Base-by-base conservation (phyloP, 208 protist genomes). In the Porcisia deanei region DNA sequence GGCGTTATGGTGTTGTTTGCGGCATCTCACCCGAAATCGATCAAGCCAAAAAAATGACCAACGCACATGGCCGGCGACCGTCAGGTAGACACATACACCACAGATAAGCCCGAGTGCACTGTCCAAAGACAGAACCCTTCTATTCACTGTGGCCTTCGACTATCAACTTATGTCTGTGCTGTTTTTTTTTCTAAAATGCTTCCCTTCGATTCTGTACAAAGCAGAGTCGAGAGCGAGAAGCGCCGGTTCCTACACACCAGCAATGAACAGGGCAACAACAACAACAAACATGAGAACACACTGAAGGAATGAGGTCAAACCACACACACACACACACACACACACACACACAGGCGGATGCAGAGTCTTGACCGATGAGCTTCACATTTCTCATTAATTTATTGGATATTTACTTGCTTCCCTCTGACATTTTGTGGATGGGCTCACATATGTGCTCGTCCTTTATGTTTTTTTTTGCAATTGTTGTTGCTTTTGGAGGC, bases 191-290 rank as follows among this genome's bases (percentile, higher is more conserved):
- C 30, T 52, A 12, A 52, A 52, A 52, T 5, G 47, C 47, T 12
- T 14, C 0, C 8, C 10, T 52, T 5, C 8, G 47, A 52, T 52
- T 12, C 47, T 52, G 5, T 5, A 52, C 47, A 52, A 52, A 5
- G 10, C 5, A 52, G 5, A 52, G 47, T 52, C 47, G 47, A 52
- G 47, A 52, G 47, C 47, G 47, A 52, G 47, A 52, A 52, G 34
- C 60, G 37, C 60, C 10, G 16, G 34, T 65, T 65, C 60, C 14
- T 0, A 65, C 10, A 43, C 65, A 34, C 37, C 60, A 34, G 60
- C 60, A 22, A 65, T 59, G 59, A 57, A 25, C 71, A 73, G 77
- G 37, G 18, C 1, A 69, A 77, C 67, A 78, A 70, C 0, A 16
- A 41, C 77, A 52, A 34, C 45, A 22, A 59, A 61, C 34, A 76